phyloP scores from a whole-genome alignment of 2,329 filamentous ascomycete genomes.

The Pseudogymnoascus sp. region DNA sequence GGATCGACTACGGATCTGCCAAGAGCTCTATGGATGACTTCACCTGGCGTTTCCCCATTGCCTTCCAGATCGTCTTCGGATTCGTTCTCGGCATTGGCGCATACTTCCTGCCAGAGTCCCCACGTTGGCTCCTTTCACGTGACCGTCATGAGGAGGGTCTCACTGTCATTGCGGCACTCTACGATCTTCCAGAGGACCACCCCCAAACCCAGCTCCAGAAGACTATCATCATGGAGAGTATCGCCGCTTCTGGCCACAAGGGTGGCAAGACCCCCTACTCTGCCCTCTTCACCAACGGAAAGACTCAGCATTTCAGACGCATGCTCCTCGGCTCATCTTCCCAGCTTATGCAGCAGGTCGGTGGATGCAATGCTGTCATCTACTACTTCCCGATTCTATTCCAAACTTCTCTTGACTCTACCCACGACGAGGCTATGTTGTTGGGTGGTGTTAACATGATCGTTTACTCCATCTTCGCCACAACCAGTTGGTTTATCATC shows the following conservation, averaged over 20 bases:
- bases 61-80: slow-evolving; percentile 92
- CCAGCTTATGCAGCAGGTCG: slow-evolving; percentile 48
- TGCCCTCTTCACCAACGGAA: slow-evolving; percentile 43
- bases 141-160: slow-evolving; percentile 97
- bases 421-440: slow-evolving; percentile 43
- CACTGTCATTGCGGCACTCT: slow-evolving; percentile 91
- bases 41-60: slow-evolving; percentile 83
- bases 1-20: slow-evolving; percentile 89
- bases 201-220: slow-evolving; percentile 29
- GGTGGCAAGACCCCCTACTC: slow-evolving; percentile 29
- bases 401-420: slow-evolving; percentile 39
- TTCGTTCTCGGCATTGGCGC: slow-evolving; percentile 74
- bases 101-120: slow-evolving; percentile 89
- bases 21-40: slow-evolving; percentile 76
- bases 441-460: slow-evolving; percentile 50
- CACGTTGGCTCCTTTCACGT: slow-evolving; percentile 91
- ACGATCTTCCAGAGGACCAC: slow-evolving; percentile 54
- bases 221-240: slow-evolving; percentile 31
- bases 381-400: slow-evolving; percentile 47
- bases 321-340: slow-evolving; percentile 44
- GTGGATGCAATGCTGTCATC: slow-evolving; percentile 38
- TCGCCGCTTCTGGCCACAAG: slow-evolving; percentile 30
- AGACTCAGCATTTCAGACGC: slow-evolving; percentile 47
- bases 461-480: slow-evolving; percentile 47
- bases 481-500: slow-evolving; percentile 44